phyloP scores from a whole-genome alignment of 352 stramenopile genomes.

The Nothophytophthora sp. region DNA sequence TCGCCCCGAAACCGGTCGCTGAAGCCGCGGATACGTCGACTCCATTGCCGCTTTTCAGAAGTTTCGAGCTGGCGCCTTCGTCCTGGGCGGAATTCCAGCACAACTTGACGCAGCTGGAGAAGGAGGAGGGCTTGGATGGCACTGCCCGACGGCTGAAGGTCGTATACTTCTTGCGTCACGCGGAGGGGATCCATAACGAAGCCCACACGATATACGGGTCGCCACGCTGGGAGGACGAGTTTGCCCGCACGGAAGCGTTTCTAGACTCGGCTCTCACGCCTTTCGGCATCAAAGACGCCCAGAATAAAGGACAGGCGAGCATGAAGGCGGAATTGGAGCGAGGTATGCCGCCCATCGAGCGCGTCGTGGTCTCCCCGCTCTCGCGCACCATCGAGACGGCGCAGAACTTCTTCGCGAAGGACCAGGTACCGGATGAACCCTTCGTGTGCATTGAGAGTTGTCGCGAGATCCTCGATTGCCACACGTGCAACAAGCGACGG shows the following conservation, averaged over 20 bases:
- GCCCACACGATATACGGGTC: conserved; percentile 50
- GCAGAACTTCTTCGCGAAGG: conserved; percentile 45
- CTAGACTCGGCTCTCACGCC: conserved; percentile 61
- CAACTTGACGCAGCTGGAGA: conserved; percentile 8
- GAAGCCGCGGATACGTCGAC: no score
- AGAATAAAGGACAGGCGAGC: conserved; percentile 32
- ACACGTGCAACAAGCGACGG: conserved; percentile 69
- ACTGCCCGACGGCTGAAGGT: conserved; percentile 58
- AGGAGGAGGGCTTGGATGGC: conserved; percentile 1
- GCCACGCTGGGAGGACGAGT: conserved; percentile 54
- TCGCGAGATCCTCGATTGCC: conserved; percentile 62
- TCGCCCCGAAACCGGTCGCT: background rate
- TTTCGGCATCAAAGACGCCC: conserved; percentile 51
- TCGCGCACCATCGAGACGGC: conserved; percentile 70
- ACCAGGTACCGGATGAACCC: conserved; percentile 27
- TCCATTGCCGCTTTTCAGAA: conserved; percentile 27
- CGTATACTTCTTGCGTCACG: conserved; percentile 75
- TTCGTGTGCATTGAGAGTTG: conserved; percentile 63
- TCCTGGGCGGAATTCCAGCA: conserved; percentile 23
- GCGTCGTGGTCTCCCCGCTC: conserved; percentile 69
- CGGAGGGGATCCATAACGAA: conserved; percentile 64
- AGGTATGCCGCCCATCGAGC: conserved; percentile 66
- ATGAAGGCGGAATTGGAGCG: conserved; percentile 35
- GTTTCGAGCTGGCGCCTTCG: conserved; percentile 20
- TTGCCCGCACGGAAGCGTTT: conserved; percentile 53